Evolutionary conservation across 2,329 filamentous ascomycete genomes (phyloP).

Genomic region (Cladosporium sp.): DNA sequence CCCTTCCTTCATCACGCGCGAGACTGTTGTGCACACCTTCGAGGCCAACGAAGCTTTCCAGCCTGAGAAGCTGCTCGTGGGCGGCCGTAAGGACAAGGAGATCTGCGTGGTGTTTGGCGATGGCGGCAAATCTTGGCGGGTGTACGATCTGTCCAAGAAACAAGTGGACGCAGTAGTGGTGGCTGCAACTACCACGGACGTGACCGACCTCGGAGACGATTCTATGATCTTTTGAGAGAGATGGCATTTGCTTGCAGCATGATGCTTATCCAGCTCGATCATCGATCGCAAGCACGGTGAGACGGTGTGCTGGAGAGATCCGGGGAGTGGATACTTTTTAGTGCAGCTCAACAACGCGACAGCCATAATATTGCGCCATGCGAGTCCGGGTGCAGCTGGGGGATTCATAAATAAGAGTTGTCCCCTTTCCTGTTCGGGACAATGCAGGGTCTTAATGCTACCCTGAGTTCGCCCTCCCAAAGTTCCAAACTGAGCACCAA

Average conservation of each 20-base stretch:
- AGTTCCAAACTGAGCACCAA: constrained; percentile 7
- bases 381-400: not conserved
- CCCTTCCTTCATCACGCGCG: not conserved
- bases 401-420: not conserved
- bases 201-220: constrained; percentile 1
- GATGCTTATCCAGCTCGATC: not conserved
- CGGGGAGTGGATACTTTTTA: constrained; percentile 2
- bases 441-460: constrained; percentile 13
- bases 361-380: not conserved
- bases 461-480: not conserved
- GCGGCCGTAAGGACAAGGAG: constrained; percentile 56
- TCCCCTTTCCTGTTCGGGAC: constrained; percentile 10
- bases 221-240: constrained; percentile 13
- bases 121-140: constrained; percentile 55
- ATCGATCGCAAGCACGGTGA: not conserved
- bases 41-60: constrained; percentile 46
- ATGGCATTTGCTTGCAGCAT: not conserved
- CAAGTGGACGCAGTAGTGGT: constrained; percentile 8
- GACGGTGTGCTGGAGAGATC: constrained; percentile 2
- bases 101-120: constrained; percentile 58
- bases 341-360: constrained; percentile 3
- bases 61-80: constrained; percentile 56
- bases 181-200: not conserved
- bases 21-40: constrained; percentile 51
- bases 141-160: constrained; percentile 52